phyloP scores from a whole-genome alignment of 805 yeast genomes.

The Ogataea trehalophila region DNA sequence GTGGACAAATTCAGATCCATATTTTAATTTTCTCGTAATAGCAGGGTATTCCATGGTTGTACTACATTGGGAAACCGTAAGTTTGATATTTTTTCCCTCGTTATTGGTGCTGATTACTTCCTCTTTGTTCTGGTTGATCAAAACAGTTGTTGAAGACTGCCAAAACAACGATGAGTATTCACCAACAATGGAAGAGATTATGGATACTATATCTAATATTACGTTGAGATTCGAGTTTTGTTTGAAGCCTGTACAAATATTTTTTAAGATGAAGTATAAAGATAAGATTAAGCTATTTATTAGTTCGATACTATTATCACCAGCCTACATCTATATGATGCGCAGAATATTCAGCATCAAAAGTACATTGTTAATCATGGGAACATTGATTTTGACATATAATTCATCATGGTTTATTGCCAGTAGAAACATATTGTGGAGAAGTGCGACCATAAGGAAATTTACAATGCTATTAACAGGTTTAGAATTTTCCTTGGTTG shows the following conservation, averaged over 20 bases:
- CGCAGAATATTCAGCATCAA: constrained; percentile 31
- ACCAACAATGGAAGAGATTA: constrained; percentile 50
- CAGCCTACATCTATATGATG: constrained; percentile 37
- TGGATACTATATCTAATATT: constrained; percentile 43
- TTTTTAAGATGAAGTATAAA: constrained; percentile 5
- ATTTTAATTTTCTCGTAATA: constrained; percentile 39
- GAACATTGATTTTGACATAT: constrained; percentile 37
- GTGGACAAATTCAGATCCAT: constrained; percentile 51
- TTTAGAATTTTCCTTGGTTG: constrained; percentile 19
- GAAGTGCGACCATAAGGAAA: constrained; percentile 40
- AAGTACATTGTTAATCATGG: constrained; percentile 30
- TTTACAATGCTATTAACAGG: constrained; percentile 39
- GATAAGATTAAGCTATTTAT: constrained; percentile 31
- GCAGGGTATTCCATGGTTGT: constrained; percentile 36
- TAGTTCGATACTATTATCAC: constrained; percentile 35
- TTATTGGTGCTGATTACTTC: constrained; percentile 34
- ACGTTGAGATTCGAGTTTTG: constrained; percentile 37
- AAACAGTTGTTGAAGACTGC: constrained; percentile 35
- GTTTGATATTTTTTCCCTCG: constrained; percentile 36
- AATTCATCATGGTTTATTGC: constrained; percentile 47
- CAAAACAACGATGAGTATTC: constrained; percentile 24
- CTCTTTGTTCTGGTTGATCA: constrained; percentile 41
- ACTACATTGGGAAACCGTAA: constrained; percentile 38
- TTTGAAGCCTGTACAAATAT: constrained; percentile 31
- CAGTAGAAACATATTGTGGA: constrained; percentile 43